Evolutionary conservation across 129 eudicot genomes (phyloP).

Genomic region (Artemisia annua): DNA sequence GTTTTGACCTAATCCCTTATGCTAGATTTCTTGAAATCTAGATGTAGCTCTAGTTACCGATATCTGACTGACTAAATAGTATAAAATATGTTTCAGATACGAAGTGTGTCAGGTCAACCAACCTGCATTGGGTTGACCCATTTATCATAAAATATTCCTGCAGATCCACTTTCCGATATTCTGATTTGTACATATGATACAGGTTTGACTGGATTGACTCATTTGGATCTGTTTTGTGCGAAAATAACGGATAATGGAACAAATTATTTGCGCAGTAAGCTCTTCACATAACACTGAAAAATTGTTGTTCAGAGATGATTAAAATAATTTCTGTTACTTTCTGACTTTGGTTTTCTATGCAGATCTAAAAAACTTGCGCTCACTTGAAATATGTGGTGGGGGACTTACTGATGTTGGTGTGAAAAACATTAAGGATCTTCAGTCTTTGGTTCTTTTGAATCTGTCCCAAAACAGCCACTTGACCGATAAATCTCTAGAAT

Average conservation of each 20-base stretch:
- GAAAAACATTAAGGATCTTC: conserved; percentile 85
- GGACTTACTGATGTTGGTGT: conserved; percentile 93
- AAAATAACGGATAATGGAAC: conserved; percentile 86
- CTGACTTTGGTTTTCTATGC: conserved; percentile 12
- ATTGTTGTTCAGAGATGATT: neutral
- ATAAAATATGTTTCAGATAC: too few species aligned
- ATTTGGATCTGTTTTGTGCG: conserved; percentile 95
- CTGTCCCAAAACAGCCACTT: conserved; percentile 84
- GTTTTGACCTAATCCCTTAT: too few species aligned
- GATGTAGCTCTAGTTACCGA: too few species aligned
- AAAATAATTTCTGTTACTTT: neutral
- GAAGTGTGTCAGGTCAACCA: too few species aligned
- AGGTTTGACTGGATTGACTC: conserved; percentile 84
- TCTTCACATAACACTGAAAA: neutral
- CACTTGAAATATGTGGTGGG: conserved; percentile 94
- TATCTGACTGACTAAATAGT: too few species aligned
- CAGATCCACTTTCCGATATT: neutral
- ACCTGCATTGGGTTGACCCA: too few species aligned
- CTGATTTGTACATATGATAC: conserved; percentile 23
- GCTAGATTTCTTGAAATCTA: too few species aligned
- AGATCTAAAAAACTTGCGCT: conserved; percentile 77
- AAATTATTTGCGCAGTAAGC: conserved; percentile 55
- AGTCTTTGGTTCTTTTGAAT: conserved; percentile 68
- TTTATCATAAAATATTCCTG: too few species aligned
- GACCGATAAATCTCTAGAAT: conserved; percentile 78